A percentile compares a stretch with the other conserved stretches of the same genome.
phyloP scores from a whole-genome alignment of 2,329 filamentous ascomycete species.

The Cucurbitaria berberidis region DNA sequence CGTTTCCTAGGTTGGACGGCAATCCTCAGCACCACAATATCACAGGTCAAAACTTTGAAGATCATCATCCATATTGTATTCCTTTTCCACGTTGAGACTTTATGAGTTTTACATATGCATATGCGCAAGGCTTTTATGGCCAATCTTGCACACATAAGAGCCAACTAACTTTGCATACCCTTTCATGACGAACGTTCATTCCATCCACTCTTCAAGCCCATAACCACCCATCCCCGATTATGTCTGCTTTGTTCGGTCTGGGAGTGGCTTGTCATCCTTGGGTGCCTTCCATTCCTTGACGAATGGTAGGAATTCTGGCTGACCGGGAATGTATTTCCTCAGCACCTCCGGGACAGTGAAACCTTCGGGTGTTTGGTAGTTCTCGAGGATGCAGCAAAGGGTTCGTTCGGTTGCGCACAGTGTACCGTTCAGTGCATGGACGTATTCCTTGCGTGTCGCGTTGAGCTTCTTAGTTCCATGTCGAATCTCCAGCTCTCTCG shows the following conservation, averaged over 20 bases:
- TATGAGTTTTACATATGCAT: no score
- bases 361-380: constrained; percentile 89
- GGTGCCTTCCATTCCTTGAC: constrained; percentile 68
- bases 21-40: no score
- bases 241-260: constrained; percentile 28
- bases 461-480: constrained; percentile 83
- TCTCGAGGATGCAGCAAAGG: constrained; percentile 93
- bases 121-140: no score
- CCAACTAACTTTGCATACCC: background rate
- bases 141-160: background rate
- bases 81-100: no score
- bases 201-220: background rate
- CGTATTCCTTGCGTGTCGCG: constrained; percentile 84
- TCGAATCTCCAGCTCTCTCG: constrained; percentile 88
- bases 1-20: no score
- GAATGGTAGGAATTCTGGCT: constrained; percentile 88
- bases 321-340: constrained; percentile 77
- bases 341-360: constrained; percentile 46
- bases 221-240: background rate
- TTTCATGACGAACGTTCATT: background rate
- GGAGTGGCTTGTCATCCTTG: constrained; percentile 36
- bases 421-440: constrained; percentile 87
- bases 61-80: no score
- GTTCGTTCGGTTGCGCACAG: constrained; percentile 89
- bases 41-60: no score